Evolutionary conservation across 2,329 filamentous ascomycete species (phyloP), one percentile per base, ranked within the genome.

Genomic region (Diaporthe helianthi): DNA sequence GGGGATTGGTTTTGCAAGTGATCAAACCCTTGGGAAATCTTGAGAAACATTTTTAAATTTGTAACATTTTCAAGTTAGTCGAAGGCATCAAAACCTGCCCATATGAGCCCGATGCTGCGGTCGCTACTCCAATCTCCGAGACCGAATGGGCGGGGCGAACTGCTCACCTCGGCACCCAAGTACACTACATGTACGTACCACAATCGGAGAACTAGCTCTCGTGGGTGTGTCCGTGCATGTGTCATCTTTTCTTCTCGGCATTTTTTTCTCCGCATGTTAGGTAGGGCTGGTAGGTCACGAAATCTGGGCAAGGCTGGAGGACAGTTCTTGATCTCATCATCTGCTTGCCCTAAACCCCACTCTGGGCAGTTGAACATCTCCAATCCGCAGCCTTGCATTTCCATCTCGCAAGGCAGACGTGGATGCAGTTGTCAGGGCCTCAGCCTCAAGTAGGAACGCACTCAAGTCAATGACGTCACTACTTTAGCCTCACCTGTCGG

Each of bases 401-500:
- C 5, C 33, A 4, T 29, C 46, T 33, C 12, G 36, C 3, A 60
- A 19, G 31, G 44, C 19, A 46, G 44, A 46, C 19, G 44, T 4
- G 4, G n/a, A 8, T 22, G n/a, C 54, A 22, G 24, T 33, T 46
- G 65, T 19, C 24, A 38, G 33, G 13, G 47, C 22, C 33, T 51
- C 44, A 63, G 53, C 44, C 29, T 36, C 26, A 26, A 31, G 29
- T 12, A 38, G 9, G 19, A 5, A 49, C n/a, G 33, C 36, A 17
- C 15, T 17, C 22, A 46, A 61, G 24, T 44, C 29, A 24, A 49
- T 69, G 44, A 69, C 66, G 69, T 71, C 58, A 69, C n/a, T 31
- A 54, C n/a, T 36, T 55, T 29, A 47, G 41, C 36, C 52, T 49
- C 29, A 26, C 6, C 19, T 6, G 22, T 72, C 73, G 72, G 72